Conservation (phyloP, 2,329 filamentous ascomycete species). For the Curvularia spicifera region DNA sequence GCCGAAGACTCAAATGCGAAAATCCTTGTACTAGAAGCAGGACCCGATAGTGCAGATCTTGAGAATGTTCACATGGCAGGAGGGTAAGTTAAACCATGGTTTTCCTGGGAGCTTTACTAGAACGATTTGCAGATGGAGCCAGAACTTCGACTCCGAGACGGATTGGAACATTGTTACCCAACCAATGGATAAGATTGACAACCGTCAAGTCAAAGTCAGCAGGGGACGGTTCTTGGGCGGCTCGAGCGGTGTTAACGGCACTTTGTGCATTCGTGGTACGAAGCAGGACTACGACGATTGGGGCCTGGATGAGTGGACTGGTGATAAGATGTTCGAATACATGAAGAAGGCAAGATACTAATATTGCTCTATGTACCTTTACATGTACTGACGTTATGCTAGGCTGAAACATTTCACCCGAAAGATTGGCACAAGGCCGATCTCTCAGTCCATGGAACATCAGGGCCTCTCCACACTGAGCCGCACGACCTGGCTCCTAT, state of each 20-base stretch:
- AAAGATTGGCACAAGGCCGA: constrained; percentile 64
- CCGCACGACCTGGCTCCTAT: constrained; percentile 67
- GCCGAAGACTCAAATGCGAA: constrained; percentile 53
- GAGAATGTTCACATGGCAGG: constrained; percentile 61
- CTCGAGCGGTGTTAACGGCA: constrained; percentile 59
- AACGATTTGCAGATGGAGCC: constrained; percentile 45
- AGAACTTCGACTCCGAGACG: constrained; percentile 57
- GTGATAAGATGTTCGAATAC: constrained; percentile 63
- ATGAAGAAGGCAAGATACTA: constrained; percentile 57
- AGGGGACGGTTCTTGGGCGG: constrained; percentile 60
- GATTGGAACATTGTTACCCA: constrained; percentile 61
- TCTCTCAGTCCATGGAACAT: constrained; percentile 52
- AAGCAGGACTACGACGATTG: constrained; percentile 63
- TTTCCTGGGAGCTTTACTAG: neutral
- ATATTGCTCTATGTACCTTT: rapidly evolving
- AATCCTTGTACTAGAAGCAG: constrained; percentile 57
- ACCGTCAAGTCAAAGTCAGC: constrained; percentile 56
- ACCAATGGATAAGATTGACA: constrained; percentile 49
- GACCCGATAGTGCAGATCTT: constrained; percentile 53
- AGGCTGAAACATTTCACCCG: constrained; percentile 63
- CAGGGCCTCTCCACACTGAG: constrained; percentile 62
- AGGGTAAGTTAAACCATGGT: constrained; percentile 32
- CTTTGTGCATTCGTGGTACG: constrained; percentile 57
- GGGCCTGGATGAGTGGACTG: constrained; percentile 62
- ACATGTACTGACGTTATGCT: neutral